Evolutionary conservation across 208 protist genomes (phyloP).

Genomic region (Wallacemonas collosoma): DNA sequence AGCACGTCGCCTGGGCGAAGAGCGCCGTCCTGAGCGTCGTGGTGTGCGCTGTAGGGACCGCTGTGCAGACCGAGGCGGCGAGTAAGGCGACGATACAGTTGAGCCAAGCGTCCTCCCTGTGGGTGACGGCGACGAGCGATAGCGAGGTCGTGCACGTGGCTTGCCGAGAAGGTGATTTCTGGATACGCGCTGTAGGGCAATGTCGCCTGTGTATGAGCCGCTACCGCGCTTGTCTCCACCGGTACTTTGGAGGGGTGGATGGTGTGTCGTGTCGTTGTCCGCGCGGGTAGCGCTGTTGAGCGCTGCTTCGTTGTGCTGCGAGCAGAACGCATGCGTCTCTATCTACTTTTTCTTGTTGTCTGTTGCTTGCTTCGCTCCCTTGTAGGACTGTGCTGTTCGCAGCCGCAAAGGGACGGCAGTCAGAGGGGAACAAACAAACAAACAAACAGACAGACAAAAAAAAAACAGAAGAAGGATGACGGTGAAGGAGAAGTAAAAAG

Average conservation of each 20-base stretch:
- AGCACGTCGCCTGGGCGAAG: conserved; percentile 58
- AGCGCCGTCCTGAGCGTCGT: background rate
- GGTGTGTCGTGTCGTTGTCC: conserved; percentile 9
- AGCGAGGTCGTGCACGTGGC: background rate
- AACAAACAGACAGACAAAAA: conserved; percentile 16
- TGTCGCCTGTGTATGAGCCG: conserved; percentile 1
- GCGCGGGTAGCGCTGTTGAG: conserved; percentile 1
- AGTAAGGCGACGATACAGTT: background rate
- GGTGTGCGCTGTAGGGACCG: background rate
- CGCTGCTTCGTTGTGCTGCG: background rate
- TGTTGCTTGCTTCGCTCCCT: no score
- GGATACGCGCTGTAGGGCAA: conserved; percentile 32
- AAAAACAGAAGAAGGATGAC: background rate
- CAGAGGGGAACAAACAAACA: no score
- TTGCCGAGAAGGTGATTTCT: background rate
- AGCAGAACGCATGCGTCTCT: conserved; percentile 1
- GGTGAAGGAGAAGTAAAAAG: background rate
- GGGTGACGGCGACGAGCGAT: background rate
- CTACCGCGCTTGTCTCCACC: background rate
- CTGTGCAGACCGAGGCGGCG: conserved; percentile 11
- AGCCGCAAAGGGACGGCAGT: no score
- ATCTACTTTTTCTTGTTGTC: no score
- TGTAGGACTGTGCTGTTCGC: no score
- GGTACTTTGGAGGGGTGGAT: background rate
- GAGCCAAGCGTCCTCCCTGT: background rate